These are phyloP conservation scores for Mycena albidolilacea DNA, from an alignment of 768 basidiomycete genomes.

Conservation along the genomic window DNA sequence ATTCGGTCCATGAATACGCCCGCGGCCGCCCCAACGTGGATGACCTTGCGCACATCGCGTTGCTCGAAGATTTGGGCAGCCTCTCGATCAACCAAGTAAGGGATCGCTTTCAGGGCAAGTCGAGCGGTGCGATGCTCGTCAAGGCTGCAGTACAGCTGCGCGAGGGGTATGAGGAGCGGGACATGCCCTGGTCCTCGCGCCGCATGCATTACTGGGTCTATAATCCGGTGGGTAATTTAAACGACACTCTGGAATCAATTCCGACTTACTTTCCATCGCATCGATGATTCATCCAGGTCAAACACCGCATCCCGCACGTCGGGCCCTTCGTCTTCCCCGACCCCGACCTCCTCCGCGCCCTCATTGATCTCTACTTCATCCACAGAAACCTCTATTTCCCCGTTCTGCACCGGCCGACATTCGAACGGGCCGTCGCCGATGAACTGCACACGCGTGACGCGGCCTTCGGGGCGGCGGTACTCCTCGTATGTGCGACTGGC, in stretches of 20 bases:
- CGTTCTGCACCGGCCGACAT: slow-evolving; percentile 80
- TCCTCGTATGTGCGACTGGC: slow-evolving; percentile 81
- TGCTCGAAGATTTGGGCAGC: slow-evolving; percentile 9
- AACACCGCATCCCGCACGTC: slow-evolving; percentile 11
- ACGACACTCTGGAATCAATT: too few species aligned
- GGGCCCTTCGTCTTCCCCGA: slow-evolving; percentile 62
- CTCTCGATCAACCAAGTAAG: background rate
- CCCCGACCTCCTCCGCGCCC: slow-evolving; percentile 61
- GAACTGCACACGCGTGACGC: slow-evolving; percentile 60
- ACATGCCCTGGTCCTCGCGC: slow-evolving; percentile 16
- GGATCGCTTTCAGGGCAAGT: slow-evolving; percentile 26
- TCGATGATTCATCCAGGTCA: background rate
- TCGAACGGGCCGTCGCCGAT: slow-evolving; percentile 65
- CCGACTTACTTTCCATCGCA: background rate
- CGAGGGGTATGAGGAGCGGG: slow-evolving; percentile 15
- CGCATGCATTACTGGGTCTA: slow-evolving; percentile 28
- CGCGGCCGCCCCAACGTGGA: background rate
- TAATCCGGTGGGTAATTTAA: background rate
- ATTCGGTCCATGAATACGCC: slow-evolving; percentile 5
- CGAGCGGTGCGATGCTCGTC: slow-evolving; percentile 26
- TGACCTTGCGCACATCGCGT: slow-evolving; percentile 23
- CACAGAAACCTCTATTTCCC: slow-evolving; percentile 70
- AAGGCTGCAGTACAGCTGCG: slow-evolving; percentile 21
- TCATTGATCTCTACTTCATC: slow-evolving; percentile 78
- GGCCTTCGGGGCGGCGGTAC: slow-evolving; percentile 70